phyloP scores from a whole-genome alignment of 352 stramenopile species.

The Poterioochromonas sp. region DNA sequence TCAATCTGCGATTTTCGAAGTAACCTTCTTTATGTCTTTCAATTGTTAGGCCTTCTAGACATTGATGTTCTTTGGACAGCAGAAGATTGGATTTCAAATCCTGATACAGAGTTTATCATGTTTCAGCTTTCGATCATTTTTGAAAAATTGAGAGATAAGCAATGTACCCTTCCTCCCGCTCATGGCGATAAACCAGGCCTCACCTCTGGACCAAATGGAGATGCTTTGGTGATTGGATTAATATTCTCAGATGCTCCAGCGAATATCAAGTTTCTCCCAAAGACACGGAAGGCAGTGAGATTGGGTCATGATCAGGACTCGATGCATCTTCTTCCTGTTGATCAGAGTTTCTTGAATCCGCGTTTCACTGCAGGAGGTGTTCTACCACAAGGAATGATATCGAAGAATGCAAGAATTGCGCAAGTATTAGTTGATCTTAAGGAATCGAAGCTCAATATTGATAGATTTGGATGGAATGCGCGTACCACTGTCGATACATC shows the following conservation, averaged over 20 bases:
- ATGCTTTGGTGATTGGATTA: neutral
- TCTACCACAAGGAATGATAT: neutral
- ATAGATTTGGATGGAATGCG: neutral
- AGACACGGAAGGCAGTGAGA: neutral
- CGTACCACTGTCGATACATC: neutral
- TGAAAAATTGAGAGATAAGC: neutral
- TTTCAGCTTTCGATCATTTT: constrained; percentile 13
- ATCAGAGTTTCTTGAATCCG: neutral
- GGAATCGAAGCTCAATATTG: neutral
- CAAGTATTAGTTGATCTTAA: neutral
- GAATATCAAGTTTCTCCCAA: neutral
- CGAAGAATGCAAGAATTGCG: neutral
- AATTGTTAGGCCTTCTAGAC: neutral
- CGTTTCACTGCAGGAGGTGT: neutral
- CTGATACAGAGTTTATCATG: constrained; percentile 26
- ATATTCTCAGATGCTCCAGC: constrained; percentile 2
- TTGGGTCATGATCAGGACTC: constrained; percentile 10
- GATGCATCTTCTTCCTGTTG: constrained; percentile 12
- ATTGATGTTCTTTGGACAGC: constrained; percentile 2
- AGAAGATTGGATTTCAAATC: constrained; percentile 29
- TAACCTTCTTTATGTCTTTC: constrained; percentile 18
- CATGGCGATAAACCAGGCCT: neutral
- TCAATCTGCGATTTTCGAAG: neutral
- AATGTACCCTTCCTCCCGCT: constrained; percentile 13
- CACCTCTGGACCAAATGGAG: constrained; percentile 20